These are phyloP conservation scores for Apophysomyces variabilis DNA, from an alignment of 371 early-diverging fungal species.

Conservation along the genomic window DNA sequence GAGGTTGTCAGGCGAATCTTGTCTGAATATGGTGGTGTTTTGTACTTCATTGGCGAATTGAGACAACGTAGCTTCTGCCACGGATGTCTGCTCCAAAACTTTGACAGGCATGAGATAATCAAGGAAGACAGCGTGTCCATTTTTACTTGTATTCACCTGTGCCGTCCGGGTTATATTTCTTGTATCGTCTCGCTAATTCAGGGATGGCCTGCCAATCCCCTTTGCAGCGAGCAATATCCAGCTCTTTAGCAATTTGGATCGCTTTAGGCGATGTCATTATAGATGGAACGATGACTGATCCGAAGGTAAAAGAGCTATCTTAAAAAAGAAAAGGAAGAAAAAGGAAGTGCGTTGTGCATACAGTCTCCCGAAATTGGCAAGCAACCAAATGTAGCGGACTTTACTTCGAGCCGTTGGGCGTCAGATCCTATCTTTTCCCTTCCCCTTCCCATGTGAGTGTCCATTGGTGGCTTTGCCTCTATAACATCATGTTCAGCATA, in stretches of 20 bases:
- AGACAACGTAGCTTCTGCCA: slow-evolving; percentile 46
- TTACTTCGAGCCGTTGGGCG: neutral
- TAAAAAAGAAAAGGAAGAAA: neutral
- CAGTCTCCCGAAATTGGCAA: slow-evolving; percentile 5
- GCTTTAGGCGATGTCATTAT: slow-evolving; percentile 35
- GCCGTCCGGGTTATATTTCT: slow-evolving; percentile 67
- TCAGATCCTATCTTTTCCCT: neutral
- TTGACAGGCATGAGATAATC: slow-evolving; percentile 6
- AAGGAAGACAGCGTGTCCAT: slow-evolving; percentile 8
- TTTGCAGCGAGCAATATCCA: slow-evolving; percentile 62
- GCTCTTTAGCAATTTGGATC: slow-evolving; percentile 39
- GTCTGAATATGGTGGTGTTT: slow-evolving; percentile 14
- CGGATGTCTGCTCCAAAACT: slow-evolving; percentile 53
- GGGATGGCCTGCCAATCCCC: slow-evolving; percentile 61
- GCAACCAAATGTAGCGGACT: slow-evolving; percentile 9
- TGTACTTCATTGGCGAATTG: slow-evolving; percentile 19
- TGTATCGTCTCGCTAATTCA: slow-evolving; percentile 66
- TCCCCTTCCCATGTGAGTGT: neutral
- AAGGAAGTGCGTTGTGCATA: neutral
- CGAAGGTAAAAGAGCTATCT: neutral
- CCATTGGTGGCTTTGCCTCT: neutral
- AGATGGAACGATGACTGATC: neutral
- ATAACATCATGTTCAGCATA: neutral
- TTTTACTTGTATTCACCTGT: slow-evolving; percentile 44
- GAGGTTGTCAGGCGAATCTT: slow-evolving; percentile 36